Evolutionary conservation across 768 basidiomycete species (phyloP), one percentile per base, ranked within the genome.

Genomic region (Tylopilus balloui): DNA sequence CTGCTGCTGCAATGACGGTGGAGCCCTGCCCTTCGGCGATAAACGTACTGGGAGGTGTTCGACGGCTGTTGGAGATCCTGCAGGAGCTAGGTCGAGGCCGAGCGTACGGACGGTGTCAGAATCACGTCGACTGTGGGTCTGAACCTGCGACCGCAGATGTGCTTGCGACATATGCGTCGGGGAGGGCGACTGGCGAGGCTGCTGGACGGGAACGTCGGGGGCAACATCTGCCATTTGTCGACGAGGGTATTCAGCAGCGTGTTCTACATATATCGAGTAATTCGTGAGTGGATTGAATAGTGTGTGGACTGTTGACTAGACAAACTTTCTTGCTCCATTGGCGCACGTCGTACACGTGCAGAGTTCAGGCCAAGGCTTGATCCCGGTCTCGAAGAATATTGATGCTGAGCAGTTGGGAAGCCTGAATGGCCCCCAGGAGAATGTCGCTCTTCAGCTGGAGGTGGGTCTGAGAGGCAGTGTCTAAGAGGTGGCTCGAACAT

Each of bases 91-190:
- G 10, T 69, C 67, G 15, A 69, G 68, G 32, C 72, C 71, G 13
- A 69, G 63, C 7, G 73, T 77, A 38, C 83, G 84, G 24, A 88
- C 69, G 0, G 88, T 89, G 53, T 91, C 88, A 0, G 88, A 89
- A 49, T 89, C 87, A 23, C 80, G 78, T 42, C 88, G 80, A 57
- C 73, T 76, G 61, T 90, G 88, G 2, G 64, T 67, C 55, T 75
- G 64, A 37, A 59, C 38, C 11, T 58, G 59, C 9, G 69, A 54
- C 3, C 71, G 54, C 51, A 67, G 53, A 46, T 69, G 62, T 44
- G 63, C 50, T 28, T 63, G 58, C 32, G 64, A 59, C 51, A 67
- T 59, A 28, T 72, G 71, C 6, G 72, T 73, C 14, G 76, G 73
- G 6, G 84, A 83, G 3, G 82, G 82, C 0, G 81, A 77, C 50